Base-by-base conservation (phyloP, 495 filamentous ascomycete species). In the Penicillium mononematosum region DNA sequence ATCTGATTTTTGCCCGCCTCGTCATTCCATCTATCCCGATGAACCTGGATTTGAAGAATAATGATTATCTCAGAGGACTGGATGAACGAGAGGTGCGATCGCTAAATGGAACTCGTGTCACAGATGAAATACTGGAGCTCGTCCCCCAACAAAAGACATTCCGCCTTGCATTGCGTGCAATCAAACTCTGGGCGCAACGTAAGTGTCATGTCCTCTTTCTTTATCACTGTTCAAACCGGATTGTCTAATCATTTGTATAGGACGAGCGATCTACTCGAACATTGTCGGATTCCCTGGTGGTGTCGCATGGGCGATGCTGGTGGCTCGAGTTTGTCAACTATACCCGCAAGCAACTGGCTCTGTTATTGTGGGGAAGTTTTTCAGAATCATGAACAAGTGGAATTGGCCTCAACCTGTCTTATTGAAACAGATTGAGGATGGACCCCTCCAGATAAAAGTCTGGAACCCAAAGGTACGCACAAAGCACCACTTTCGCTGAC, bases 281-380 rank as follows among this genome's bases (percentile, higher is more conserved):
- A 89, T 98, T 58, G 90, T 96, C 55, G 94, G 94, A 16, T 98
- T 92, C 61, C 95, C 94, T 10, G 94, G 94, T 56, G 94, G 94
- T 74, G 91, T 98, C 47, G 94, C 94, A 19, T 98, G 92, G 90
- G 94, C 93, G 29, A 96, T 98, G 87, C 78, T 98, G 63, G 92
- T 98, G 19, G 94, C 94, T 22, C 80, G 94, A 56, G 90, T 98
- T 45, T 98, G 94, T 68, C 94, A 98, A 70, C 79, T 98, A n/a
- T 98, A 97, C 75, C 94, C 94, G 16, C 90, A 89, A 67, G 94
- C 95, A 16, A 88, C 88, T 9, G 89, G 88, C 38, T 87, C 92
- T 14, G 85, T 89, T 16, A 85, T 98, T 31, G 85, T 98, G 27
- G 78, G 80, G 65, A 96, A 96, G 71, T 98, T 98, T 81, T 98